Percentiles rank a stretch among this genome's conserved stretches.
Conservation (phyloP, 208 protist species). For the Wallacemonas sp. region DNA sequence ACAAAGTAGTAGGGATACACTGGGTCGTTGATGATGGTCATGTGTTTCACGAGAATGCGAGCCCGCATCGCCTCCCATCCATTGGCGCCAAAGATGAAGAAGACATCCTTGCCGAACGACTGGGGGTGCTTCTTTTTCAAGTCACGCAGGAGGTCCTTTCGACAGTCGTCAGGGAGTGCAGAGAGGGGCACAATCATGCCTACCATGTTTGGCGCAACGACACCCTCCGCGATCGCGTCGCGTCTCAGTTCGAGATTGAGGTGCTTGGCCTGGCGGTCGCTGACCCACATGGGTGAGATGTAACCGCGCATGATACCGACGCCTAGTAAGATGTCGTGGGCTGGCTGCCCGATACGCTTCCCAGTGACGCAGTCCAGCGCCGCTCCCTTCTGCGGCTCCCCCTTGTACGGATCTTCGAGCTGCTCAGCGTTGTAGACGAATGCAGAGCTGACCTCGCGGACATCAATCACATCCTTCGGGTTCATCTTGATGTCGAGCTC, state of each 20-base stretch:
- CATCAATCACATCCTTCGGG: constrained; percentile 66
- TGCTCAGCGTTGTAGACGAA: constrained; percentile 84
- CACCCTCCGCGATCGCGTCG: constrained; percentile 35
- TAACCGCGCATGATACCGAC: constrained; percentile 88
- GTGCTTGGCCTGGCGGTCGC: constrained; percentile 80
- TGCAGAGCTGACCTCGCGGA: constrained; percentile 73
- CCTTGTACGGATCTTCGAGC: constrained; percentile 88
- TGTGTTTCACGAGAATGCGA: constrained; percentile 77
- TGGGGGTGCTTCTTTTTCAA: constrained; percentile 52
- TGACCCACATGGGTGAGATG: constrained; percentile 87
- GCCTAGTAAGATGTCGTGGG: constrained; percentile 85
- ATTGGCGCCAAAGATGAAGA: constrained; percentile 85
- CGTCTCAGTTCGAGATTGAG: constrained; percentile 71
- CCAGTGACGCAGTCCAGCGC: constrained; percentile 83
- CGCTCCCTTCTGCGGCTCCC: constrained; percentile 74
- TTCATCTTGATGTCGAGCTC: constrained; percentile 58
- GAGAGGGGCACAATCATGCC: constrained; percentile 82
- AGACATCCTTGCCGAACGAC: constrained; percentile 73
- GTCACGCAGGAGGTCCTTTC: constrained; percentile 50
- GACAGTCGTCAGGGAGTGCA: constrained; percentile 36
- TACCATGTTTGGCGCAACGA: constrained; percentile 76
- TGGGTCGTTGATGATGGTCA: constrained; percentile 75
- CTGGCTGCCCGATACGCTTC: constrained; percentile 83
- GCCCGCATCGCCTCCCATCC: constrained; percentile 86
- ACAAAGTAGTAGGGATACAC: constrained; percentile 87